Conservation (phyloP, 768 basidiomycete genomes). For the Calocera cornea region DNA sequence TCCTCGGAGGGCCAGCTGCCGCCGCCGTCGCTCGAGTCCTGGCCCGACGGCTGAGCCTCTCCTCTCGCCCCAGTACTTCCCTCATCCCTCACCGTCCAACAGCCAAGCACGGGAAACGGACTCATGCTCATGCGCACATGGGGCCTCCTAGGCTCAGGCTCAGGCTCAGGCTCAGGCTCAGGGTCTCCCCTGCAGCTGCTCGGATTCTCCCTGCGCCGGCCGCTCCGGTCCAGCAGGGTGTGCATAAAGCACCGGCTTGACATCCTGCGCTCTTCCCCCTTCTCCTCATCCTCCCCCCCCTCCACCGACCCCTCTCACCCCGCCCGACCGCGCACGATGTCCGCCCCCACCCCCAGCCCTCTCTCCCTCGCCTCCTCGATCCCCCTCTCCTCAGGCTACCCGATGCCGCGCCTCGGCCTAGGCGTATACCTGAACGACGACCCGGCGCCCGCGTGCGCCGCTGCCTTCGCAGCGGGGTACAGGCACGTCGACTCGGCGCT, state of each 20-base stretch:
- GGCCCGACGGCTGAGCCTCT: too few species aligned
- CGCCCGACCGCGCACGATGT: background rate
- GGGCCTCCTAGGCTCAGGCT: too few species aligned
- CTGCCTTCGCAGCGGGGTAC: constrained; percentile 54
- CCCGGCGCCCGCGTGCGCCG: constrained; percentile 39
- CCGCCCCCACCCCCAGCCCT: background rate
- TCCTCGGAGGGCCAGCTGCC: too few species aligned
- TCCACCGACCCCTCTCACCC: background rate
- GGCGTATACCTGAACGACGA: constrained; percentile 54
- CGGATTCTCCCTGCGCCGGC: too few species aligned
- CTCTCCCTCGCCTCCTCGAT: background rate
- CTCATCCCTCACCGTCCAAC: too few species aligned
- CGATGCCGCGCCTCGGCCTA: constrained; percentile 54
- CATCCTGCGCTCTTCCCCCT: background rate
- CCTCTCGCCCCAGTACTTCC: too few species aligned
- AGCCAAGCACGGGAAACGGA: too few species aligned
- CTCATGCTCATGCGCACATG: too few species aligned
- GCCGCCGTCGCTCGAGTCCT: too few species aligned
- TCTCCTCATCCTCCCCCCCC: background rate
- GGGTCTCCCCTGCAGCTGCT: too few species aligned
- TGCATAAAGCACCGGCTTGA: background rate
- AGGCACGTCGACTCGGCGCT: constrained; percentile 66
- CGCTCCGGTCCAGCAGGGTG: too few species aligned
- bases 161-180: too few species aligned
- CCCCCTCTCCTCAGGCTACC: constrained; percentile 29